Conservation (phyloP, 768 basidiomycete species). For the Trametes gibbosa region DNA sequence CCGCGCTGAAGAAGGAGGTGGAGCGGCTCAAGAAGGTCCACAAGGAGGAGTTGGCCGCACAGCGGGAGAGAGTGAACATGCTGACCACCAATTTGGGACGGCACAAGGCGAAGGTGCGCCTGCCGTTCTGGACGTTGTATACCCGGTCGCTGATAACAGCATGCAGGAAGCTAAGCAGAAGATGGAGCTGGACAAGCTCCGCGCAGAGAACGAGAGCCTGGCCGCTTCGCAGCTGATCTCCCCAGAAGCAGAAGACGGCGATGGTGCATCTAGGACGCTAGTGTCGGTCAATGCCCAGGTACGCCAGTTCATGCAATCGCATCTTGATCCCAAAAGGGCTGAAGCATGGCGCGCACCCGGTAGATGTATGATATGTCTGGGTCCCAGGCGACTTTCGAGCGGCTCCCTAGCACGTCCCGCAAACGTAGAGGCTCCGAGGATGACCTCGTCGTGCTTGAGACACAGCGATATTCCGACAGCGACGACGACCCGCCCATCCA, state of each 20-base stretch:
- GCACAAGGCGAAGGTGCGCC: neutral
- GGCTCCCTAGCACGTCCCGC: neutral
- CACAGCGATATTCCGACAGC: neutral
- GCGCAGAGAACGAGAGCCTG: neutral
- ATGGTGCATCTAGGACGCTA: neutral
- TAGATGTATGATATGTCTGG: neutral
- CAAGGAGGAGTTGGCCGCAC: neutral
- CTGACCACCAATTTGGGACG: neutral
- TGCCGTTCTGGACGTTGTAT: no score
- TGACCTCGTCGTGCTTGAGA: neutral
- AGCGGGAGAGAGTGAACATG: neutral
- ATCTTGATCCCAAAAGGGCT: neutral
- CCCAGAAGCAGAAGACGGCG: neutral
- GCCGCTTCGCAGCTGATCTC: neutral
- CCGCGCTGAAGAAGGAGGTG: neutral
- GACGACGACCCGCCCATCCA: neutral
- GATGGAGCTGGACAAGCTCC: neutral
- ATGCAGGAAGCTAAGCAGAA: constrained; percentile 10
- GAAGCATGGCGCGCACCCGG: neutral
- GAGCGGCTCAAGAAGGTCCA: neutral
- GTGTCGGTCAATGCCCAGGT: neutral
- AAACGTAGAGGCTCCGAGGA: constrained; percentile 7
- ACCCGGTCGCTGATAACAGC: no score
- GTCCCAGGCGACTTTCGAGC: constrained; percentile 1
- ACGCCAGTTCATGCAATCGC: neutral